Conservation (phyloP, 768 basidiomycete genomes). For the Mycena crocata region DNA sequence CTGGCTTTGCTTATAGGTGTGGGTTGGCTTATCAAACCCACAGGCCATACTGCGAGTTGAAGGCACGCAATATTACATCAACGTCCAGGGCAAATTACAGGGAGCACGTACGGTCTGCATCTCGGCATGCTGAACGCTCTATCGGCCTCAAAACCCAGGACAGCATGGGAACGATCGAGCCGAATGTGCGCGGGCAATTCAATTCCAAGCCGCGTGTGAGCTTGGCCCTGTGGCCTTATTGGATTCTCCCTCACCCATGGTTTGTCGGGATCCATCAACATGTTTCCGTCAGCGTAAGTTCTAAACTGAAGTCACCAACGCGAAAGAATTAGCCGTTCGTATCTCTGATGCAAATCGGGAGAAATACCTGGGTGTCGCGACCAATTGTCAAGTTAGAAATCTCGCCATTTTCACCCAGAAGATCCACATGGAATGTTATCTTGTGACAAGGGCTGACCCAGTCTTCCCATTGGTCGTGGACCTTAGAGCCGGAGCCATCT, state of each 20-base stretch:
- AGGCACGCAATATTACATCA: neutral
- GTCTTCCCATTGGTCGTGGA: constrained; percentile 1
- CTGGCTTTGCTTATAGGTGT: neutral
- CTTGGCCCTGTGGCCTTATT: neutral
- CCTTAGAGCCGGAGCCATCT: neutral
- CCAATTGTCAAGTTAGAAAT: neutral
- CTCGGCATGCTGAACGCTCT: neutral
- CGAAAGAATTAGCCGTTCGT: neutral
- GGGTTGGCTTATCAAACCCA: neutral
- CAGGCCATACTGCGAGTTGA: neutral
- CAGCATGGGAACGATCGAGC: neutral
- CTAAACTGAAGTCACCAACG: neutral
- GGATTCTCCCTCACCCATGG: neutral
- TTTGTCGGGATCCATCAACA: neutral
- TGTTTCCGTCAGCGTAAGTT: neutral
- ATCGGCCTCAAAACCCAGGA: neutral
- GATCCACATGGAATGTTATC: neutral
- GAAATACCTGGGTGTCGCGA: neutral
- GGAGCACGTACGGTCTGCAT: neutral
- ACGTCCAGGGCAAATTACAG: neutral
- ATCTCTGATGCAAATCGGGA: too few species aligned
- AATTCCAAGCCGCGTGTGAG: neutral
- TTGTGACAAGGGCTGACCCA: constrained; percentile 3
- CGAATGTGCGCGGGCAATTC: neutral
- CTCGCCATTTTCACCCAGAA: neutral